Evolutionary conservation across 2,329 filamentous ascomycete genomes (phyloP), one percentile per base, ranked within the genome.

Genomic region (Pyricularia grisea): DNA sequence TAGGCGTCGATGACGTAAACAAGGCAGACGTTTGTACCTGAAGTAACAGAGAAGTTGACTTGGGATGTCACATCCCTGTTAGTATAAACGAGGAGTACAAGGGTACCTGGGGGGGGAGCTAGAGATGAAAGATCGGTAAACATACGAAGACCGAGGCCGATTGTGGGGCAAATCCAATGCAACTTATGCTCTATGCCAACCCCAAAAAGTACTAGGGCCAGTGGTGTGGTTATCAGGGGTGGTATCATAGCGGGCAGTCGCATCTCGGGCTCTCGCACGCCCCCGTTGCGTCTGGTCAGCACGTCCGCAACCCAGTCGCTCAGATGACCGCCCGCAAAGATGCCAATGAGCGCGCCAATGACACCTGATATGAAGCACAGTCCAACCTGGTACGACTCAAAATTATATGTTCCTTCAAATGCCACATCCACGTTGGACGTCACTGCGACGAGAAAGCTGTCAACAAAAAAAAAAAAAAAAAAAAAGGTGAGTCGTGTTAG

Each of bases 1-100:
- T 88, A 88, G 3, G 81, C 78, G 72, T 88, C 86, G 69, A 88
- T 85, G 5, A 81, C 81, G 73, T 88, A 88, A 4, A 87, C 85
- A 2, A 88, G 77, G 9, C 81, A 81, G 9, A 88, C 79, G 68
- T 86, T 87, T 5, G 83, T 86, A 2, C 80, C 83, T 72, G 87
- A 84, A 0, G 83, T 82, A 67, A 87, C 84, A 14, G 84, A 82
- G 70, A 88, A 86, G 72, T 82, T 86, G 69, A 87, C 82, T 85
- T 68, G 28, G 33, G 3, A 9, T 14, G 4, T n/a, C 27, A n/a
- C n/a, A n/a, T 17, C 36, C 23, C 14, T 1, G 70, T 72, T 61
- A 72, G 72, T 60, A 66, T 25, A 61, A 9, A 12, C 23, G 9
- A 9, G 9, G 11, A 25, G 23, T 3, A 23, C 14, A 17, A 9